Evolutionary conservation across 164 flowering plant genomes (phyloP), one percentile per base, ranked within the genome.

Genomic region (Paratinospora sagittata): DNA sequence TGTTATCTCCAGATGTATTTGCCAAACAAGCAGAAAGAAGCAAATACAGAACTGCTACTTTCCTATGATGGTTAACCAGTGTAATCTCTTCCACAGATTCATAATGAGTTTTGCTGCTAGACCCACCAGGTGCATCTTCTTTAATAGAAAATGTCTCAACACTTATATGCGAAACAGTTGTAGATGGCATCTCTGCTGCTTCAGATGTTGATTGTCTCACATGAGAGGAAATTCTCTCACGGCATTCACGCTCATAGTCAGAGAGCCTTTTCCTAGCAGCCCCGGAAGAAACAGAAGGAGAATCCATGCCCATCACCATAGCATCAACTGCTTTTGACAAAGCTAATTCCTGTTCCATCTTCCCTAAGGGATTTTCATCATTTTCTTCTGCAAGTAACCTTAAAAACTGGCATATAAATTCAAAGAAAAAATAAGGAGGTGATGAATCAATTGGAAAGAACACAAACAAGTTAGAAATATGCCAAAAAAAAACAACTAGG

Each of bases 1-100:
- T 87, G 34, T 82, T 75, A 30, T 80, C 82, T 39, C 80, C 85
- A 67, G 82, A 78, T 66, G 69, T 69, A 78, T 87, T 82, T 63
- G 98, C 91, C 66, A 96, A 82, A 83, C 99, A 91, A 75, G 97
- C 98, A 68, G 98, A 89, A 71, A 96, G 90, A 78, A 96, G 92
- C 80, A 88, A 95, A 82, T 86, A 89, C 2, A 96, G 81, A 76
- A 93, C 89, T 14, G 74, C 75, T 58, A 96, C 82, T 87, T 91
- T 96, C 85, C 86, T 86, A 63, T 83, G 79, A 77, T 90, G 79
- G 64, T 77, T 76, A 66, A 91, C 86, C 78, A 78, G 72, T 24
- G 58, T 78, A 43, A 70, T 84, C 77, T 88, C 97, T 69, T 85
- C 88, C 65, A 82, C 37, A 8, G 85, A 86, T 68, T 82, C 80